Evolutionary conservation across 257 asterid genomes (phyloP).

Genomic region (Solanum arcanum): DNA sequence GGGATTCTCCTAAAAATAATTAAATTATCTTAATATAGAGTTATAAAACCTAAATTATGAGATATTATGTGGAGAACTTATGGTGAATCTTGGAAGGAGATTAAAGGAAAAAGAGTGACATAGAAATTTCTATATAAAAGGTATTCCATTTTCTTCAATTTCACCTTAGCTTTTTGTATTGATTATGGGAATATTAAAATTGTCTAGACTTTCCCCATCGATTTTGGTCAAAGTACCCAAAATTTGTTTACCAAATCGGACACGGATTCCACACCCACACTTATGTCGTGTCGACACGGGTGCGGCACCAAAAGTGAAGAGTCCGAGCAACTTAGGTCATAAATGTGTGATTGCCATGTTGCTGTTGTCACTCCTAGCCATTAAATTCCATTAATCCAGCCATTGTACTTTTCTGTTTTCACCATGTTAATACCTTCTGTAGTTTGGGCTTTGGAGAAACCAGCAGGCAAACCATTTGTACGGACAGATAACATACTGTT

Average conservation of each 20-base stretch:
- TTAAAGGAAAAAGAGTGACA: neutral
- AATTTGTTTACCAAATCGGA: neutral
- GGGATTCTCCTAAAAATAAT: neutral
- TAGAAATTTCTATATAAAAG: neutral
- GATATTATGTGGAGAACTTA: neutral
- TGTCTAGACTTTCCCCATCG: neutral
- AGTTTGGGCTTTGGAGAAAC: neutral
- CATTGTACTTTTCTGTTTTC: neutral
- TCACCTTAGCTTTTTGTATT: neutral
- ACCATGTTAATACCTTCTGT: neutral
- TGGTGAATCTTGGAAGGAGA: neutral
- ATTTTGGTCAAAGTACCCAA: neutral
- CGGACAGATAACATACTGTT: neutral
- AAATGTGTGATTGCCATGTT: neutral
- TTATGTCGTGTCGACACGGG: neutral
- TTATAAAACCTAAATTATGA: neutral
- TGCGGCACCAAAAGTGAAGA: neutral
- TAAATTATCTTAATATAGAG: neutral
- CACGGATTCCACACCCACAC: neutral
- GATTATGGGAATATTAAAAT: neutral
- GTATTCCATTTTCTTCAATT: neutral
- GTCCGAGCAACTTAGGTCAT: neutral
- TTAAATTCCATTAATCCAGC: neutral
- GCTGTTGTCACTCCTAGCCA: neutral
- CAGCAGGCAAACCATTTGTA: neutral